Percentiles rank a stretch among this genome's conserved stretches.
Evolutionary conservation across 768 basidiomycete species (phyloP).

Genomic region (Hydnomerulius pinastri): DNA sequence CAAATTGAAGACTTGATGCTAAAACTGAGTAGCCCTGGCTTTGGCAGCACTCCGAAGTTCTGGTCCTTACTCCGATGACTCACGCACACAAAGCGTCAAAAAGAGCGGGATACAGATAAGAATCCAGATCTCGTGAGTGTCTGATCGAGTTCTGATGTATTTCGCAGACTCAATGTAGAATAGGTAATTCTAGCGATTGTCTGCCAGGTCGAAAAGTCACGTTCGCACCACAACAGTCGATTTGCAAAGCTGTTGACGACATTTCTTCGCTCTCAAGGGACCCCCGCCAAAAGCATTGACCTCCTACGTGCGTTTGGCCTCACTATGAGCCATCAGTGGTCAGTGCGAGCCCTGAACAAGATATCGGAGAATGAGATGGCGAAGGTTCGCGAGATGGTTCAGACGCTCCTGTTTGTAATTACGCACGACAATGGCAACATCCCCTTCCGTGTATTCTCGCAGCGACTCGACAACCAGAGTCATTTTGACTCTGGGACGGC

Average conservation of each 20-base stretch:
- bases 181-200: neutral
- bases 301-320: conserved; percentile 17
- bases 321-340: conserved; percentile 37
- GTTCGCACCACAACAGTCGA: conserved; percentile 8
- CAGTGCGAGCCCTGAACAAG: conserved; percentile 4
- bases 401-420: conserved; percentile 14
- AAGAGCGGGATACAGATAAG: no score
- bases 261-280: conserved; percentile 21
- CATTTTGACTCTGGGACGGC: conserved; percentile 27
- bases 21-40: neutral
- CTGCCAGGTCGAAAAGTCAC: conserved; percentile 16
- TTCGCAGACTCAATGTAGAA: neutral
- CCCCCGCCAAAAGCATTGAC: conserved; percentile 17
- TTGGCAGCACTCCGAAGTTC: conserved; percentile 8
- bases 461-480: conserved; percentile 23
- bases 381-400: conserved; percentile 2
- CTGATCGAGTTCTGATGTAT: neutral
- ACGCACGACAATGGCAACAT: conserved; percentile 25
- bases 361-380: conserved; percentile 13
- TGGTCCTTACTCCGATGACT: conserved; percentile 13
- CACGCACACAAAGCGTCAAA: no score
- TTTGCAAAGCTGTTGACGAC: conserved; percentile 18
- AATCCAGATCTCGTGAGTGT: no score
- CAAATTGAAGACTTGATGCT: conserved; percentile 8
- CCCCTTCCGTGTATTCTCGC: conserved; percentile 25